phyloP scores from a whole-genome alignment of 805 yeast species.

The Metschnikowia corniflorae region DNA sequence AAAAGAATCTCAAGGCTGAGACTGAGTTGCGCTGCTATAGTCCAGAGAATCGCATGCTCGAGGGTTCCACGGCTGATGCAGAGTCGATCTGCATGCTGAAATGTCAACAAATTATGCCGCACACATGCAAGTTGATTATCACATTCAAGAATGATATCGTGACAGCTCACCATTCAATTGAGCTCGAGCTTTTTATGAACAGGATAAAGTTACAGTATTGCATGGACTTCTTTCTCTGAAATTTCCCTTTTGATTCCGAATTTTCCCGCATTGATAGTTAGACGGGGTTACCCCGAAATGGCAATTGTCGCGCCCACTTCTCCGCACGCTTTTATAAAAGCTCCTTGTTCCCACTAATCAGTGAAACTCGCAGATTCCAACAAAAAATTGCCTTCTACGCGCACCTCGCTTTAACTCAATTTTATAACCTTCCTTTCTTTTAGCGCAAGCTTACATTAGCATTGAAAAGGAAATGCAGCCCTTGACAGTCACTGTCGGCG shows the following conservation, averaged over 20 bases:
- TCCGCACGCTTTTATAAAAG: constrained; percentile 10
- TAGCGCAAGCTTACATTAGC: background rate
- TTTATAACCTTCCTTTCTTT: background rate
- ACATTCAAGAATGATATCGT: too few species aligned
- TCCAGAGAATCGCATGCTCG: too few species aligned
- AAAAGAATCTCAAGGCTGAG: too few species aligned
- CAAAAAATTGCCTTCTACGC: constrained; percentile 5
- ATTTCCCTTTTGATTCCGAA: too few species aligned
- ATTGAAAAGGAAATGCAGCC: constrained; percentile 19
- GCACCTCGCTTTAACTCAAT: background rate
- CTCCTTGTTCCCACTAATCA: constrained; percentile 1
- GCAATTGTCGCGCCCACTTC: constrained; percentile 12
- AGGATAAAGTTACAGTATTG: background rate
- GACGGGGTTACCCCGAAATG: constrained; percentile 4
- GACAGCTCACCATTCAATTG: background rate
- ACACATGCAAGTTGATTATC: too few species aligned
- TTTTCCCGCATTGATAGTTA: too few species aligned
- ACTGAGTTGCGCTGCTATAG: too few species aligned
- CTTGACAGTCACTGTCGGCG: constrained; percentile 60
- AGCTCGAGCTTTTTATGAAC: background rate
- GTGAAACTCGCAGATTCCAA: background rate
- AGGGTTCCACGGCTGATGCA: too few species aligned
- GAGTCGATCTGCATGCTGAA: too few species aligned
- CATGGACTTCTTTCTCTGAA: background rate
- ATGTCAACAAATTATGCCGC: too few species aligned